Base-by-base conservation (phyloP, 257 asterid species). In the Orobanche coerulescens region DNA sequence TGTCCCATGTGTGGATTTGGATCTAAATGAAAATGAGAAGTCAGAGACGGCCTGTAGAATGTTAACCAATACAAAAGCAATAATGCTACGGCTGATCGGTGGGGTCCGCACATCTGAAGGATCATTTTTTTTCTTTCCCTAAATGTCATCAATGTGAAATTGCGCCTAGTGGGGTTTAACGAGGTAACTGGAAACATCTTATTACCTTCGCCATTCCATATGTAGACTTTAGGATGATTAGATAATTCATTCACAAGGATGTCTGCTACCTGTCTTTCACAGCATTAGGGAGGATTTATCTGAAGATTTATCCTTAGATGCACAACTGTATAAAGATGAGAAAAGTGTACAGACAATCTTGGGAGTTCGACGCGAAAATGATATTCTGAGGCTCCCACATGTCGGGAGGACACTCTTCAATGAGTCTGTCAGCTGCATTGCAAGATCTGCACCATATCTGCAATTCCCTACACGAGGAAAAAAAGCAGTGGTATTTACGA, bases 1-100 rank as follows among this genome's bases (percentile, higher is more conserved):
- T 87, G 96, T 37, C 95, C 95, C 92, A 87, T 78, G 70, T 87
- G 97, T 43, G 97, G 96, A 80, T 90, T 90, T 39, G 85, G 87
- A 72, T 63, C 97, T 90, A 77, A 69, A 60, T 8, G 60, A 24
- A 60, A 31, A 69, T 65, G 63, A n/a, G 24, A 23, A 25, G 44
- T 66, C 36, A 30, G 37, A 68, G 60, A 30, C 56, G 36, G 42
- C 63, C 23, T 24, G 26, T 30, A 60, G 30, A 57, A 43, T 26
- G 28, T 14, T 37, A 20, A 67, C 47, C 43, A 36, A 22, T 11
- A 3, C 6, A 19, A 46, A 12, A 30, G 66, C 44, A 61, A 33
- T n/a, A 20, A 19, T 9, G 33, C n/a, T 39, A 12, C 30, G 7
- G 4, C n/a, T n/a, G n/a, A n/a, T n/a, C n/a, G n/a, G n/a, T 10